These are phyloP conservation scores for Pezicula rhizophila DNA, from an alignment of 2,329 filamentous ascomycete species.

Conservation along the genomic window DNA sequence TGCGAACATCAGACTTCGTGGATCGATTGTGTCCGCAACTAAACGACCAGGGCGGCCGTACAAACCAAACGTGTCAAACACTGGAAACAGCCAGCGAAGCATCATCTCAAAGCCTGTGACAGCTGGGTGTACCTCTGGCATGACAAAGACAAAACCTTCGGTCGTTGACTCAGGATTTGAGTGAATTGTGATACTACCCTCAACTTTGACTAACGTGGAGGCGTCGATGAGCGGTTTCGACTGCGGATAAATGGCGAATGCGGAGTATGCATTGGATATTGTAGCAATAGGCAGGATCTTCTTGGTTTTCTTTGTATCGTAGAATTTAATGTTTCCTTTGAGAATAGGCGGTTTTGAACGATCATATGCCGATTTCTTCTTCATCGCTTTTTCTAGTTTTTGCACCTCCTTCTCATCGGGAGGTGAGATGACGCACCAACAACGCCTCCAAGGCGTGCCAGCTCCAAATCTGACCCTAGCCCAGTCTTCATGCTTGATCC, in stretches of 20 bases:
- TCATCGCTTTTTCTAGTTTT: conserved; percentile 74
- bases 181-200: conserved; percentile 85
- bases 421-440: conserved; percentile 91
- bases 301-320: conserved; percentile 84
- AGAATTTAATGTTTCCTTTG: conserved; percentile 91
- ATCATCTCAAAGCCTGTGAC: conserved; percentile 95
- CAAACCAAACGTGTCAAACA: conserved; percentile 85
- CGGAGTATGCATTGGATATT: conserved; percentile 83
- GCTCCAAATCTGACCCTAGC: conserved; percentile 91
- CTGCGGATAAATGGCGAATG: conserved; percentile 93
- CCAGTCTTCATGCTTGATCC: conserved; percentile 81
- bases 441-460: conserved; percentile 91
- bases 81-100: conserved; percentile 85
- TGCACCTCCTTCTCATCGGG: conserved; percentile 89
- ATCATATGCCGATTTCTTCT: conserved; percentile 78
- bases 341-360: conserved; percentile 59
- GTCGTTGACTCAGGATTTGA: conserved; percentile 68
- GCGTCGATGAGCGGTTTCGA: conserved; percentile 90
- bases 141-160: conserved; percentile 95
- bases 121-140: conserved; percentile 91
- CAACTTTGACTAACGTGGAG: conserved; percentile 88
- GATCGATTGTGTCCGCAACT: conserved; percentile 79
- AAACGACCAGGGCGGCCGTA: conserved; percentile 86
- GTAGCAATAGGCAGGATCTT: conserved; percentile 87
- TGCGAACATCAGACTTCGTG: conserved; percentile 93